Evolutionary conservation across 1,284 basidiomycete species (phyloP), one percentile per base, ranked within the genome.

Genomic region (Malassezia nana): DNA sequence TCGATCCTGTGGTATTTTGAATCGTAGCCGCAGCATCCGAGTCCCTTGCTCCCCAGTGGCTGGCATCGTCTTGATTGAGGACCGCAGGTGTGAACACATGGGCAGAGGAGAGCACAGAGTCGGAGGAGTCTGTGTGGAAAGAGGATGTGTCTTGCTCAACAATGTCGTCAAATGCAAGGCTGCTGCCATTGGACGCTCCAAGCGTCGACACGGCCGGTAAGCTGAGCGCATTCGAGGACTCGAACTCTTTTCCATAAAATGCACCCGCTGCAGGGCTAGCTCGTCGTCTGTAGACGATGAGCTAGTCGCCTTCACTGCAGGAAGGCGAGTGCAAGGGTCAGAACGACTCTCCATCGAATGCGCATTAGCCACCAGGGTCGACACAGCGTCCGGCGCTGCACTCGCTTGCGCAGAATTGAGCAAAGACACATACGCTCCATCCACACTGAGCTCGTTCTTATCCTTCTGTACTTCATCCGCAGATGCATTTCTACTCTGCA

Each of bases 281-380:
- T 51, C 53, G 52, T 4, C 12, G 35, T 59, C 52, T 59, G 54
- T 53, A 8, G 12, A 52, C 35, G 40, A 57, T 52, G 55, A 56
- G 56, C 62, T 60, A 63, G 62, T 67, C 65, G 62, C 66, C 68
- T 71, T 63, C 68, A 59, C 68, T 71, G 68, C 68, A 58, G 68
- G 68, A 63, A 71, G 68, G 65, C 66, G 57, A 71, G 65, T 64
- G 64, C 58, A 58, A 55, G 59, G 56, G 26, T 53, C 55, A 31
- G 57, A 59, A 50, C 52, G 49, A 55, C 51, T 50, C 42, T 55
- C 57, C 52, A 43, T 25, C 26, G 29, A 51, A 56, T 46, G 40
- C 56, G 38, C 44, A 49, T 46, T 30, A 42, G 53, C 52, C 43
- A 49, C 43, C 55, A 52, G 25, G n/a, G 53, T 50, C 52, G 60